Evolutionary conservation across 441 rosid genomes (phyloP), one percentile per base, ranked within the genome.

Genomic region (Mallotus repandus): DNA sequence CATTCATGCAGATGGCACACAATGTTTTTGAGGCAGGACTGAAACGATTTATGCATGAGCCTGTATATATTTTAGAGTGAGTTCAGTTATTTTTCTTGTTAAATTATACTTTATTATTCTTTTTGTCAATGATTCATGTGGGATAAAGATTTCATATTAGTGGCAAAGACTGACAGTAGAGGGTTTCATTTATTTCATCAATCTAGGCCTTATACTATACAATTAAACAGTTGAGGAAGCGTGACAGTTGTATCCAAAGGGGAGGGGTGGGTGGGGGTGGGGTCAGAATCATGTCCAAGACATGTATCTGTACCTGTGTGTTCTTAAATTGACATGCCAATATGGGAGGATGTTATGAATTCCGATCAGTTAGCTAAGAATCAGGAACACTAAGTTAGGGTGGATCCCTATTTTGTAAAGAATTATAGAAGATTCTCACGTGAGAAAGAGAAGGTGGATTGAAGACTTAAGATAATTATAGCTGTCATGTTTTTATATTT

Each of bases 11-110:
- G 98, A 79, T 87, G 67, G 97, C 99, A 43, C 99, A 90, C 78
- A 89, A 86, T 77, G 90, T 96, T 82, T 96, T 93, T 72, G 98
- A 96, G 83, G 98, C 96, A 64, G 98, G 98, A 72, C 73, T 92
- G 81, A 93, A 90, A 81, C 89, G 85, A 70, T 96, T 88, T 80
- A 96, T 96, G 98, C 94, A 88, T 54, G 99, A 93, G 81, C 97
- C 98, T 76, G 86, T 80, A 65, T 96, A 96, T 86, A 90, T 93
- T 80, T 93, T 96, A 57, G 97, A 93, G 99, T 96, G 81, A 89
- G 96, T 77, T 72, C 69, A 38, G 12, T 55, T 63, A 63, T 74
- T 68, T 63, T 19, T 56, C 13, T 70, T 62, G 60, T 66, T 73
- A 68, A 32, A 76, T 38, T n/a, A 6, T 63, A 16, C 19, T 46